Evolutionary conservation across 257 asterid species (phyloP).

Genomic region (Dorcoceras hygrometricum): DNA sequence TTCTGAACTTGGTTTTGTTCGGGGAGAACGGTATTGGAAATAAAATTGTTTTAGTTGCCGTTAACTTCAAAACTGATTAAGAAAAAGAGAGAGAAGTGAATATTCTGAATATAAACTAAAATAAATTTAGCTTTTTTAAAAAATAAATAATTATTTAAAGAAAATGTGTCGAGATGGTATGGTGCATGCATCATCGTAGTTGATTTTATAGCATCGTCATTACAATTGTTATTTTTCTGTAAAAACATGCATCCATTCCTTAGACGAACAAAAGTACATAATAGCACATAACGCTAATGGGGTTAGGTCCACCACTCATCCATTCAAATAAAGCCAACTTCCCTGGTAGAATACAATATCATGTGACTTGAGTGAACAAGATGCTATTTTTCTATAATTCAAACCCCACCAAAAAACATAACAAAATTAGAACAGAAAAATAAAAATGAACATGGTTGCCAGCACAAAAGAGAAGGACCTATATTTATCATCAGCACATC

Average conservation of each 20-base stretch:
- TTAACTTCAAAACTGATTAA: too few species aligned
- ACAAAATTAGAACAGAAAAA: constrained; percentile 21
- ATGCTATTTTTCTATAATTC: constrained; percentile 16
- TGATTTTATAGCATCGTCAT: too few species aligned
- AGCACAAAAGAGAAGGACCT: constrained; percentile 36
- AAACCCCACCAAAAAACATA: constrained; percentile 20
- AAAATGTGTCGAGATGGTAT: too few species aligned
- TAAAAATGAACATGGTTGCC: constrained; percentile 20
- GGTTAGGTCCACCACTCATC: constrained; percentile 25
- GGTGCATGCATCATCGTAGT: background rate
- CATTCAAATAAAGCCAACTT: constrained; percentile 23
- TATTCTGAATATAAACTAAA: too few species aligned
- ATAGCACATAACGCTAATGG: constrained; percentile 22
- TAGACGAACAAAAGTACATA: background rate
- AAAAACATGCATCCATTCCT: background rate
- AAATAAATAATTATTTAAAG: too few species aligned
- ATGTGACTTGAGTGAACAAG: constrained; percentile 24
- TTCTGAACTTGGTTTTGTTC: background rate
- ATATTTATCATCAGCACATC: constrained; percentile 28
- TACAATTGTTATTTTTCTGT: background rate
- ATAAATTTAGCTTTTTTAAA: too few species aligned
- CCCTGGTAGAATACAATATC: constrained; percentile 11
- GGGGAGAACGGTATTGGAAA: background rate
- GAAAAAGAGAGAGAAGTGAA: too few species aligned
- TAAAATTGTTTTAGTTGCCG: background rate